Evolutionary conservation across 768 basidiomycete species (phyloP).

Genomic region (Naematelia encephala): DNA sequence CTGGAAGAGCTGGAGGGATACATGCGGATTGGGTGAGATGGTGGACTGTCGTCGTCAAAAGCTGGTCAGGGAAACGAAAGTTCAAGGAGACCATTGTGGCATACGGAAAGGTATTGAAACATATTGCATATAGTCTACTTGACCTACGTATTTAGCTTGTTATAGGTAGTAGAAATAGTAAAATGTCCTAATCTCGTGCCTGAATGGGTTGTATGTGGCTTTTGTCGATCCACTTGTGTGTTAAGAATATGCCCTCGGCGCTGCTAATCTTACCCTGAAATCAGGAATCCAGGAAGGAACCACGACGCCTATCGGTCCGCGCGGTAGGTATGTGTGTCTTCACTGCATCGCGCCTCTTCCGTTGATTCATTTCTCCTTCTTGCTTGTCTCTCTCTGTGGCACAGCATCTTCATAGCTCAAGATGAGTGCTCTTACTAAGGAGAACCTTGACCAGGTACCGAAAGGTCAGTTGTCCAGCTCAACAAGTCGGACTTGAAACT

Average conservation of each 20-base stretch:
- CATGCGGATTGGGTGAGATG: constrained; percentile 27
- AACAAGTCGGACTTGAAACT: neutral
- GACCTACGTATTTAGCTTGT: neutral
- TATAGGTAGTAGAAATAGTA: neutral
- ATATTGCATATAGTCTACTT: neutral
- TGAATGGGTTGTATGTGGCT: neutral
- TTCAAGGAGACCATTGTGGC: neutral
- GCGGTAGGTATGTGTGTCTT: neutral
- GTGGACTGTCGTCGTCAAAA: constrained; percentile 29
- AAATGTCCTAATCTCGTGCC: neutral
- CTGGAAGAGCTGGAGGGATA: constrained; percentile 18
- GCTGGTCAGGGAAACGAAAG: constrained; percentile 8
- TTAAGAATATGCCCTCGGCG: no score
- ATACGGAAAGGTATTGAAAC: neutral
- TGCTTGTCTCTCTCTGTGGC: neutral
- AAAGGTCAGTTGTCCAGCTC: neutral
- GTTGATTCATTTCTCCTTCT: neutral
- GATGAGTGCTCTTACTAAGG: neutral
- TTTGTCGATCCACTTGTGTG: no score
- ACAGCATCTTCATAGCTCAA: neutral
- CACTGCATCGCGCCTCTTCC: neutral
- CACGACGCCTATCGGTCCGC: neutral
- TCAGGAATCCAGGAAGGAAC: neutral
- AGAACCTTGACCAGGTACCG: neutral
- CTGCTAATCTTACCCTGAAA: no score